Evolutionary conservation across 768 basidiomycete genomes (phyloP), one percentile per base, ranked within the genome.

Genomic region (Nidularia sp.): DNA sequence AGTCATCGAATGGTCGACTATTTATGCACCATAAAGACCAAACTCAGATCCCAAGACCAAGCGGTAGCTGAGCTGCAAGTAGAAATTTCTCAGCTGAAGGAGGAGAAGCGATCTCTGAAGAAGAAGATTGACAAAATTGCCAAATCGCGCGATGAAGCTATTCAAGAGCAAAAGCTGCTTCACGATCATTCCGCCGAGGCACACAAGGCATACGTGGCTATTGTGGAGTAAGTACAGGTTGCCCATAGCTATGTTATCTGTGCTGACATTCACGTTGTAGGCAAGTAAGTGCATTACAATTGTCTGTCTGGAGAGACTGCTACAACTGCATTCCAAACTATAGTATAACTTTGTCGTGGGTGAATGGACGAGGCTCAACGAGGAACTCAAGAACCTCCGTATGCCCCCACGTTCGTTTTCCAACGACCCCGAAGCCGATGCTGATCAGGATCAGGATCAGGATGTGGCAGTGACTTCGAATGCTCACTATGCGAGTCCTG

Each of bases 101-200:
- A 53, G 7, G 74, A 78, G 59, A 70, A 70, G 53, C 62, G 57
- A 13, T 70, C 69, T 8, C 59, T 72, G 32, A 60, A 66, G 42
- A 60, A 56, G 43, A 73, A 72, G 61, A 68, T 76, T 42, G 68
- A 75, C 32, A 74, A 76, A 8, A 54, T 76, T 41, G 62, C 70
- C 41, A 64, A 69, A 64, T 47, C 73, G 73, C 29, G 69, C 68
- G 25, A 74, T 76, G 45, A 85, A 84, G 61, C 76, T 6, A 62
- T 78, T 42, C 72, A 69, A 7, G 71, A 79, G 34, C 81, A 85
- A 70, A 74, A 64, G 51, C 78, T 68, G 57, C 69, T 87, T 55
- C 73, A 79, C 55, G 76, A 80, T 32, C 80, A 80, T 57, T 77
- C 75, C 48, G 69, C 70, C 47, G 66, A 73, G 36, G 72, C 81